phyloP scores from a whole-genome alignment of 148 eudicot genomes.

The Arctostaphylos glauca region DNA sequence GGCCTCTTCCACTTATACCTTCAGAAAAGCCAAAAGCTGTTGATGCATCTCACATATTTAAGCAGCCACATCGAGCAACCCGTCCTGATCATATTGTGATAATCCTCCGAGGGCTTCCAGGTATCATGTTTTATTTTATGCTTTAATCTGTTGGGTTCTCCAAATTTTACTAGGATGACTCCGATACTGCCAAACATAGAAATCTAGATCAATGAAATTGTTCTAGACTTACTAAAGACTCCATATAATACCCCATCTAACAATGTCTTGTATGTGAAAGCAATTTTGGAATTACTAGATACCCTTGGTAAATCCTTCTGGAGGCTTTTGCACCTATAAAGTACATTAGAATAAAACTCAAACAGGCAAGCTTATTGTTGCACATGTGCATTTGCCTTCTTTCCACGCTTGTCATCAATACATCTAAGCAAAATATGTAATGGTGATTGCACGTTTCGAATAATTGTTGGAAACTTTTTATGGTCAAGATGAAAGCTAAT shows the following conservation, averaged over 20 bases:
- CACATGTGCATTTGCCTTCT: background rate
- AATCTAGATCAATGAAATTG: background rate
- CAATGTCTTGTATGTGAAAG: background rate
- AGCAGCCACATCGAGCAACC: constrained; percentile 75
- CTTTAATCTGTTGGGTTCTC: background rate
- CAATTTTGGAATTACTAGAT: background rate
- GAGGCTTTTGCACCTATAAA: background rate
- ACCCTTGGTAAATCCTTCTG: background rate
- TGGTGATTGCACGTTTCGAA: background rate
- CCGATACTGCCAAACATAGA: background rate
- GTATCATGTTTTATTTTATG: constrained; percentile 29
- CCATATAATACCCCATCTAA: background rate
- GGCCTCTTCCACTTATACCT: constrained; percentile 24
- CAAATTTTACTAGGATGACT: background rate
- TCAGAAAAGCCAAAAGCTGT: constrained; percentile 51
- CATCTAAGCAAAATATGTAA: background rate
- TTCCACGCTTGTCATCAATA: background rate
- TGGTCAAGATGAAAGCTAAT: background rate
- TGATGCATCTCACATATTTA: constrained; percentile 75
- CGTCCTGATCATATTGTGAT: constrained; percentile 97
- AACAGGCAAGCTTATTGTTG: background rate
- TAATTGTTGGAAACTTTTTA: background rate
- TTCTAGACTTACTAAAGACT: background rate
- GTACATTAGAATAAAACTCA: background rate
- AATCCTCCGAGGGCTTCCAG: constrained; percentile 96